These are phyloP conservation scores for Pythium chondricola DNA, from an alignment of 352 stramenopile species.

Conservation along the genomic window DNA sequence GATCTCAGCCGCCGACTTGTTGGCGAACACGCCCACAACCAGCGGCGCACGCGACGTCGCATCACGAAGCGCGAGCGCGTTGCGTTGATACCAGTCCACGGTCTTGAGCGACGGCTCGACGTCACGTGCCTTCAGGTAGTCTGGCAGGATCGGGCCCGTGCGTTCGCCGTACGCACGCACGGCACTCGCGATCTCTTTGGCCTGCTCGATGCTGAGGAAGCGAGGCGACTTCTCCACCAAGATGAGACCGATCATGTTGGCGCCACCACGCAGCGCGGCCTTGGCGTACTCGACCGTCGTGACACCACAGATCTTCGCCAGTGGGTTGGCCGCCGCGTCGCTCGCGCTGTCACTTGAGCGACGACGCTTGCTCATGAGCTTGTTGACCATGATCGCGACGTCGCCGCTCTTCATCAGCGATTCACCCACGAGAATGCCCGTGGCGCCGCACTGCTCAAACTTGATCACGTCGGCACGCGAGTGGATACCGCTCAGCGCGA, in stretches of 20 bases:
- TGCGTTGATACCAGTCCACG: slow-evolving; percentile 77
- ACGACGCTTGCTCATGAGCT: slow-evolving; percentile 39
- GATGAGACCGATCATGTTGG: slow-evolving; percentile 97
- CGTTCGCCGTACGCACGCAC: slow-evolving; percentile 95
- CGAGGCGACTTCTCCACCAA: slow-evolving; percentile 92
- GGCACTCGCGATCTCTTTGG: slow-evolving; percentile 86
- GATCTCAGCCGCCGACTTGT: slow-evolving; percentile 92
- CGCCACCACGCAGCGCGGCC: slow-evolving; percentile 85
- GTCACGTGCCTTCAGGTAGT: slow-evolving; percentile 27
- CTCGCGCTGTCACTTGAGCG: slow-evolving; percentile 25
- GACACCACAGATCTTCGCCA: slow-evolving; percentile 95
- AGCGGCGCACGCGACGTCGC: slow-evolving; percentile 76
- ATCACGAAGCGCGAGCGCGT: slow-evolving; percentile 52
- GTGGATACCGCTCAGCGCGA: slow-evolving; percentile 96
- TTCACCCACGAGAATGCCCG: slow-evolving; percentile 94
- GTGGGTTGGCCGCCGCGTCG: slow-evolving; percentile 28
- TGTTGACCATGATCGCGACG: slow-evolving; percentile 79
- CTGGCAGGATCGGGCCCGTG: slow-evolving; percentile 45
- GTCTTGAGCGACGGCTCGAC: slow-evolving; percentile 23
- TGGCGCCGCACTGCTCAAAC: slow-evolving; percentile 87
- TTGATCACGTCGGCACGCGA: slow-evolving; percentile 88
- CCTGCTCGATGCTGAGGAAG: slow-evolving; percentile 73
- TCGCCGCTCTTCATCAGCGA: slow-evolving; percentile 96
- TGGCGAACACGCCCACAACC: slow-evolving; percentile 95
- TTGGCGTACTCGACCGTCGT: slow-evolving; percentile 92